A percentile compares a stretch with the other conserved stretches of the same genome.
Evolutionary conservation across 2,329 filamentous ascomycete species (phyloP).

Genomic region (Leptographium procerum): DNA sequence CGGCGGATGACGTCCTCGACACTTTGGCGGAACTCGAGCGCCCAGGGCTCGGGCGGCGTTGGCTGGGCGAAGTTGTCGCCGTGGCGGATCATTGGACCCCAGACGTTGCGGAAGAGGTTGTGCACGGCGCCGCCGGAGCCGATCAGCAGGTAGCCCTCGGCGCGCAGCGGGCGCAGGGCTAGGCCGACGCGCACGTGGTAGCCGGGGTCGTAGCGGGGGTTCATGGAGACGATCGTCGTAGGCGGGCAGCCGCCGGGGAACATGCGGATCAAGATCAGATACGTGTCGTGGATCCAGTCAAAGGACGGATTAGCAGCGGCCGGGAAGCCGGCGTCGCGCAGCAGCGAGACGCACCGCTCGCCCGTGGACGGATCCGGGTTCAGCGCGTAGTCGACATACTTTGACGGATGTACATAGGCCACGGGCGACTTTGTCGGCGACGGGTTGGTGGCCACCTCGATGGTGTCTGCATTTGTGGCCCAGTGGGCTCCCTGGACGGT

Average conservation of each 20-base stretch:
- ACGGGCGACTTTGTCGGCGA: slow-evolving; percentile 50
- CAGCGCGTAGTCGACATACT: slow-evolving; percentile 52
- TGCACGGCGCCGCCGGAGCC: slow-evolving; percentile 54
- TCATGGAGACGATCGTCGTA: slow-evolving; percentile 40
- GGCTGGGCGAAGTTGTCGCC: slow-evolving; percentile 51
- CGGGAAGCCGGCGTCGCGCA: slow-evolving; percentile 41
- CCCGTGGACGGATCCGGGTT: slow-evolving; percentile 45
- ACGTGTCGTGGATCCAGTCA: slow-evolving; percentile 65
- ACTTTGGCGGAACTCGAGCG: slow-evolving; percentile 54
- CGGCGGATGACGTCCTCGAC: slow-evolving; percentile 45
- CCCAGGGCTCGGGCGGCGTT: slow-evolving; percentile 45
- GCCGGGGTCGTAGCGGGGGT: slow-evolving; percentile 28
- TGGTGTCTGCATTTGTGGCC: slow-evolving; percentile 42
- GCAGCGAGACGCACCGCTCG: slow-evolving; percentile 35
- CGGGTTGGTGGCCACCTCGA: slow-evolving; percentile 52
- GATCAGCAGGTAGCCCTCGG: slow-evolving; percentile 41
- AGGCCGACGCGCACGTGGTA: slow-evolving; percentile 42
- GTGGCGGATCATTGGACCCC: slow-evolving; percentile 52
- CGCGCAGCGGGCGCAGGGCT: slow-evolving; percentile 42
- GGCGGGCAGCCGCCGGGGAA: slow-evolving; percentile 54
- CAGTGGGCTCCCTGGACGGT: slow-evolving; percentile 49
- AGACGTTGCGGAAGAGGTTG: slow-evolving; percentile 58
- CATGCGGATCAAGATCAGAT: slow-evolving; percentile 58
- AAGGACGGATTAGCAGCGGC: slow-evolving; percentile 42
- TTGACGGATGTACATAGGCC: slow-evolving; percentile 53